Evolutionary conservation across 1,284 basidiomycete species (phyloP).

Genomic region (Sporisorium scitamineum): DNA sequence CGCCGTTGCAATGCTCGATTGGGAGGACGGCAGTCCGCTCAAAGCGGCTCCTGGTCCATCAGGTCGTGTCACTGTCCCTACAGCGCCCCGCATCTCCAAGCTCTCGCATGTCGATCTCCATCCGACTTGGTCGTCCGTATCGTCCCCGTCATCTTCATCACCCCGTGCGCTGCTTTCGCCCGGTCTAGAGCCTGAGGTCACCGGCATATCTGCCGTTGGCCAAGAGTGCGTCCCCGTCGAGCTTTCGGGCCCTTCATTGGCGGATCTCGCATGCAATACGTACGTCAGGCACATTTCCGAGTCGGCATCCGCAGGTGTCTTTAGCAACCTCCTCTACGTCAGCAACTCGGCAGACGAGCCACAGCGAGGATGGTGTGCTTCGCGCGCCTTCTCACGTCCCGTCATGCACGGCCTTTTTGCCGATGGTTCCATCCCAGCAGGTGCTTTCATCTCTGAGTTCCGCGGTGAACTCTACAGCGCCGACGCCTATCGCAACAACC

Average conservation of each 20-base stretch:
- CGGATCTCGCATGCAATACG: constrained; percentile 40
- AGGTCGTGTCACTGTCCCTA: constrained; percentile 32
- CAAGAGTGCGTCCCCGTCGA: constrained; percentile 62
- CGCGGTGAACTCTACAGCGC: constrained; percentile 69
- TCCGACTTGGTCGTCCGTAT: constrained; percentile 26
- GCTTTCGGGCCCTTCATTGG: constrained; percentile 44
- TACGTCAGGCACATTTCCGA: constrained; percentile 66
- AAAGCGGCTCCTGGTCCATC: constrained; percentile 28
- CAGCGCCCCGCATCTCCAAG: constrained; percentile 17
- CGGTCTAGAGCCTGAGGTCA: constrained; percentile 1
- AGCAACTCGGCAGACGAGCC: constrained; percentile 54
- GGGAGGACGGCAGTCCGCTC: constrained; percentile 45
- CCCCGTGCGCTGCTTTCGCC: constrained; percentile 25
- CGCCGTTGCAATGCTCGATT: constrained; percentile 51
- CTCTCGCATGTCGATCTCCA: constrained; percentile 11
- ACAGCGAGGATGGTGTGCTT: constrained; percentile 69
- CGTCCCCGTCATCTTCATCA: constrained; percentile 27
- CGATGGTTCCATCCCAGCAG: constrained; percentile 67
- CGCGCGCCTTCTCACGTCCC: constrained; percentile 69
- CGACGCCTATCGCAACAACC: constrained; percentile 70
- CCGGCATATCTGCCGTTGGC: constrained; percentile 53
- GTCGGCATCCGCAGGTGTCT: constrained; percentile 60
- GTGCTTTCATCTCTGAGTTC: constrained; percentile 69
- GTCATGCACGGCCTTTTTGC: constrained; percentile 71
- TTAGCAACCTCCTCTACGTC: constrained; percentile 57